phyloP scores from a whole-genome alignment of 768 basidiomycete species.

The Suillus luteus region DNA sequence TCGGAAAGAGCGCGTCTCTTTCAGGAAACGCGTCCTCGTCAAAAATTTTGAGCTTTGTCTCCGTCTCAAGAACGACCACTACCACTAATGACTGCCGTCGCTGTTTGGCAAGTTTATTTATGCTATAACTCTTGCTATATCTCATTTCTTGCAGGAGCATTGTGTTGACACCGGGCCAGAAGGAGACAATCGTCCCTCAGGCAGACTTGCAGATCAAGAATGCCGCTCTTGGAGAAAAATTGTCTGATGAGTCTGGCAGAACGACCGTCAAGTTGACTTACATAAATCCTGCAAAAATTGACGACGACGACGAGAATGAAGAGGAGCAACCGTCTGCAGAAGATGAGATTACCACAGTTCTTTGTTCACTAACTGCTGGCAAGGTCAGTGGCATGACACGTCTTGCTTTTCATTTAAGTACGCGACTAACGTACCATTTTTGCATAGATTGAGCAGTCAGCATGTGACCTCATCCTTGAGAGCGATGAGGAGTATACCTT shows the following conservation, averaged over 20 bases:
- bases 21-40: constrained; percentile 12
- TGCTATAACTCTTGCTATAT: constrained; percentile 12
- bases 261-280: constrained; percentile 72
- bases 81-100: constrained; percentile 56
- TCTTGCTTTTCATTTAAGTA: not conserved
- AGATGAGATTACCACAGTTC: constrained; percentile 50
- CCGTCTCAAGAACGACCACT: constrained; percentile 16
- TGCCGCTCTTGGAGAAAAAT: constrained; percentile 73
- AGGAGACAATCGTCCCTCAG: constrained; percentile 57
- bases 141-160: constrained; percentile 53
- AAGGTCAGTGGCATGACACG: constrained; percentile 51
- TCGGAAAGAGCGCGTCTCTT: constrained; percentile 10
- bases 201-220: constrained; percentile 81
- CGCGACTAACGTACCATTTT: constrained; percentile 10
- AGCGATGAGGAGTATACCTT: constrained; percentile 66
- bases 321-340: constrained; percentile 41
- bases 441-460: constrained; percentile 72
- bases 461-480: constrained; percentile 70
- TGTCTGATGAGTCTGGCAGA: constrained; percentile 60
- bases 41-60: constrained; percentile 23
- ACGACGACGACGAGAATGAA: constrained; percentile 48
- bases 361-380: constrained; percentile 81
- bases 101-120: constrained; percentile 56
- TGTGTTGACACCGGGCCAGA: constrained; percentile 57
- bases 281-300: constrained; percentile 35